Conservation (phyloP, 306 rosid genomes). For the Begonia fuchsioides region DNA sequence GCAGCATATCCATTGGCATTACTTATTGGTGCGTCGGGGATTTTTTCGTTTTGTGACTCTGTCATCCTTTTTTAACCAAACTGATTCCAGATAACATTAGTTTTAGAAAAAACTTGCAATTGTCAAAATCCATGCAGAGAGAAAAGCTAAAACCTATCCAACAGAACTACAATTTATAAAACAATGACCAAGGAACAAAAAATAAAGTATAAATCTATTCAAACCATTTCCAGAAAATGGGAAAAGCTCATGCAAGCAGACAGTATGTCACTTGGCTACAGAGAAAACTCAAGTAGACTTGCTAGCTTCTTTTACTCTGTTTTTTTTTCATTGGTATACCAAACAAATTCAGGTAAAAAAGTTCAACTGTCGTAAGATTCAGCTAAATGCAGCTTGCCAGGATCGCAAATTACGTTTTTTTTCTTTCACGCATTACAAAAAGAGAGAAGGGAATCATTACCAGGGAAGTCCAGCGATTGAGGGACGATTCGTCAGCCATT, state of each 20-base stretch:
- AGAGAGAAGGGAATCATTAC: constrained; percentile 14
- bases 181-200: no score
- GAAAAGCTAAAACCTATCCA: no score
- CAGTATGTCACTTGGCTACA: no score
- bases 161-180: no score
- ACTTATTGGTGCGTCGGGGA: constrained; percentile 13
- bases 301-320: background rate
- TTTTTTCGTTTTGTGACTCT: constrained; percentile 31
- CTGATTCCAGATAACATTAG: constrained; percentile 10
- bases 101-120: constrained; percentile 7
- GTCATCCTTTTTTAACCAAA: constrained; percentile 58
- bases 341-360: background rate
- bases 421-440: constrained; percentile 2
- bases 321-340: background rate
- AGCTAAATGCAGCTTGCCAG: background rate
- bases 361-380: background rate
- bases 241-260: background rate
- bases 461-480: constrained; percentile 80
- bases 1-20: constrained; percentile 27
- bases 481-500: constrained; percentile 56
- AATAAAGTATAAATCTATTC: background rate
- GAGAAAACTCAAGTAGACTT: background rate
- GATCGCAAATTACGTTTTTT: background rate
- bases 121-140: constrained; percentile 11
- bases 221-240: background rate